Evolutionary conservation across 2,329 filamentous ascomycete genomes (phyloP).

Genomic region (Madurella mycetomatis): DNA sequence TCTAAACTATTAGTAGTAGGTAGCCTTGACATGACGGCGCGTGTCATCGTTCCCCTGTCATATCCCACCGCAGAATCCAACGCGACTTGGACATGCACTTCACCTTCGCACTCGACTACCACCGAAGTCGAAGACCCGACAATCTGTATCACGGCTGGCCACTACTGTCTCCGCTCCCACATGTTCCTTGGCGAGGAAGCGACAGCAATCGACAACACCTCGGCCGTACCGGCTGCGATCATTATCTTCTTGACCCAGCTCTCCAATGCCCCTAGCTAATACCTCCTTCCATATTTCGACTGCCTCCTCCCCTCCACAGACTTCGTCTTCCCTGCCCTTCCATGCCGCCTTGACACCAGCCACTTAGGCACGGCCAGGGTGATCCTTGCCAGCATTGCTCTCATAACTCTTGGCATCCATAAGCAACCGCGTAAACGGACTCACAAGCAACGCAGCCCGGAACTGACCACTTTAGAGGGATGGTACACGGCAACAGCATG

Average conservation of each 20-base stretch:
- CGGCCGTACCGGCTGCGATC: conserved; percentile 17
- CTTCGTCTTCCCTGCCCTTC: conserved; percentile 9
- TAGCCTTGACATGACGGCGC: conserved; percentile 13
- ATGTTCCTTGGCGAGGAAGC: conserved; percentile 8
- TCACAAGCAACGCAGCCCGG: conserved; percentile 19
- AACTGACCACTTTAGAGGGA: conserved; percentile 11
- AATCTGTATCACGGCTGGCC: background rate
- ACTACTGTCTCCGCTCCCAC: conserved; percentile 5
- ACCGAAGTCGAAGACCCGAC: conserved; percentile 1
- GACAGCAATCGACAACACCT: conserved; percentile 19
- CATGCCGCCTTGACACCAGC: conserved; percentile 6
- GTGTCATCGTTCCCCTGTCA: conserved; percentile 12
- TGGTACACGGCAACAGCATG: conserved; percentile 15
- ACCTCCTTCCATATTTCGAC: conserved; percentile 10
- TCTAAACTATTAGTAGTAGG: no score
- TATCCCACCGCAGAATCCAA: conserved; percentile 16
- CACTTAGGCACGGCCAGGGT: conserved; percentile 8
- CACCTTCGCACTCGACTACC: conserved; percentile 17
- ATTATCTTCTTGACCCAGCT: conserved; percentile 16
- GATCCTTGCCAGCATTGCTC: conserved; percentile 19
- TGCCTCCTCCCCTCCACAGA: conserved; percentile 10
- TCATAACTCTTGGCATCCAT: conserved; percentile 10
- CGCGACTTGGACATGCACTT: conserved; percentile 19
- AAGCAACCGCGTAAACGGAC: conserved; percentile 19
- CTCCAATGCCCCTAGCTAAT: background rate